Base-by-base conservation (phyloP, 2,329 filamentous ascomycete genomes). In the Cadophora sp. region DNA sequence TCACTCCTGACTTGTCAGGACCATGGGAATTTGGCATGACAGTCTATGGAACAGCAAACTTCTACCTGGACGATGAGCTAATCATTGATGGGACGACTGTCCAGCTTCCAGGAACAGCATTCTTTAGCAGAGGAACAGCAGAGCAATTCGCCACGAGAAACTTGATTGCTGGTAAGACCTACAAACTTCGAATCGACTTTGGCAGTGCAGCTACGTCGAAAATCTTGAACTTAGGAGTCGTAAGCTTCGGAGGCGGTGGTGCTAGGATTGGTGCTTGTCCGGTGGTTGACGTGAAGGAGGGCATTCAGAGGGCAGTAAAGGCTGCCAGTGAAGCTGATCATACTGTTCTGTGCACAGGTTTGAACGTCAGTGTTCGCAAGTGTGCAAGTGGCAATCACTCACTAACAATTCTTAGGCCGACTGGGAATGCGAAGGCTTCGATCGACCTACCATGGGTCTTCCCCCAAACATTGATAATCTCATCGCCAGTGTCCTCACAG, bases 301-400 rank as follows among this genome's bases (percentile, higher is more conserved):
- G 89, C 73, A 89, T 93, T 66, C 80, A 84, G 59, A 84, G 87
- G 67, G 91, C 92, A 0, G 89, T 91, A 0, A 82, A 85, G 43
- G 82, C 91, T 5, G 92, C 92, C 43, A 84, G 83, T 75, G 83
- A 86, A 53, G 89, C 90, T 0, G 92, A 94, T 65, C 89, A 93
- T 76, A 92, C 93, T 61, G 84, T 96, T 69, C 82, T 95, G 59
- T 91, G 92, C 75, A 89, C 89, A 1, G 92, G 93, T 1, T 85
- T 95, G 62, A 94, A 93, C 75, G 86, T 74, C 29, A 31, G 71
- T 68, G 50, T 34, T 74, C 7, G 43, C 48, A 59, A 4, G 14
- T 5, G 12, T 31, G 14, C 3, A 71, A 86, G 68, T 87, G 86
- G 4, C 84, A 9, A 79, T n/a, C 83, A 16, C 79, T 84, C 14